Base-by-base conservation (phyloP, 768 basidiomycete genomes). In the Psilocybe cubensis region DNA sequence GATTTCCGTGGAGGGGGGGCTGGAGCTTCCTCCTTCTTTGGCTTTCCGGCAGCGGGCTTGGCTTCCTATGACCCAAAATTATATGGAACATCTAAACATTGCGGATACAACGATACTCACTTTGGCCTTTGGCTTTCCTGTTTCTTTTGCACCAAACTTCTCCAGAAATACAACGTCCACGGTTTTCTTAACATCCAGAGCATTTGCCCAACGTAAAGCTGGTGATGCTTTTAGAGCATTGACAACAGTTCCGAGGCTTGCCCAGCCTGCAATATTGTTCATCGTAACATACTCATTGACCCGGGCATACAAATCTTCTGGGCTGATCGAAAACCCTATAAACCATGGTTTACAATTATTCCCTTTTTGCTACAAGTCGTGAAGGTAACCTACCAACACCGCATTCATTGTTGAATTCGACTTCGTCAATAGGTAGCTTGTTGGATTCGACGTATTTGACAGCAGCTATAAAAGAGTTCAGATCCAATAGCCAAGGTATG, bases 111-210 rank as follows among this genome's bases (percentile, higher is more conserved):
- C 14, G 12, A 21, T 38, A 29, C 72, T 20, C 48, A 87, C 90
- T 79, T 89, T 92, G 52, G 66, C 76, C 70, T 91, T 92, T 1
- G 83, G 76, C 67, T 88, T 88, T 1, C 78, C 77, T 8, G 78
- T 68, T 66, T 86, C 86, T 69, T 91, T 94, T 1, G 83, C 73
- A 7, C 95, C 94, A 70, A 94, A 94, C 29, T 71, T 78, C 45
- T 83, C 80, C 1, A 72, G 70, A 62, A 93, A 93, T 3, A 80
- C 81, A 25, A 79, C 78, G 69, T 96, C 94, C 1, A 88, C 86
- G 0, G 88, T 78, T 49, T 84, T 89, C 78, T 97, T 96, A 40
- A 95, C 77, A 40, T 95, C 93, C 4, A 96, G 79, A 0, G 92
- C 84, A 62, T 77, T 86, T 5, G 91, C 94, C 93, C 94, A 96